These are phyloP conservation scores for Pichia eremophila DNA, from an alignment of 805 yeast genomes.

Conservation along the genomic window DNA sequence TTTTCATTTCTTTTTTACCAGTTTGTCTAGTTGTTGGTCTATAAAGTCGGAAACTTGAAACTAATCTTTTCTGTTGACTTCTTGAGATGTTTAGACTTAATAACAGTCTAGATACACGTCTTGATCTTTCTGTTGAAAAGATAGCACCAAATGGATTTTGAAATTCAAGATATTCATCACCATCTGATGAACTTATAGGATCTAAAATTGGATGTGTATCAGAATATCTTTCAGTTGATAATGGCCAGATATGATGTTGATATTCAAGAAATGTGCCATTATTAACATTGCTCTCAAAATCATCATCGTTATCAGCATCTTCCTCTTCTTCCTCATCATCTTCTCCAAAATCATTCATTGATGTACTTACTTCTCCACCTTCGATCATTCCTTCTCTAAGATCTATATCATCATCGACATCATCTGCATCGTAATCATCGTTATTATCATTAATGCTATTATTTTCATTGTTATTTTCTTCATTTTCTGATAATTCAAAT, in stretches of 20 bases:
- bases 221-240: constrained; percentile 3
- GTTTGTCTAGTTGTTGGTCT: constrained; percentile 1
- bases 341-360: neutral
- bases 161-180: constrained; percentile 13
- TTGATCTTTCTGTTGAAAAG: constrained; percentile 24
- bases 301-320: constrained; percentile 2
- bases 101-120: constrained; percentile 21
- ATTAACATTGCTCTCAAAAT: constrained; percentile 1
- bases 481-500: no score
- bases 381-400: no score
- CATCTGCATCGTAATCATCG: neutral
- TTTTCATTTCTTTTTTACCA: neutral
- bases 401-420: no score
- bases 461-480: no score
- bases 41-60: constrained; percentile 21
- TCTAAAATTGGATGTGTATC: constrained; percentile 3
- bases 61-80: constrained; percentile 20
- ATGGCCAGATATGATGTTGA: neutral
- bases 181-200: constrained; percentile 1
- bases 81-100: constrained; percentile 19
- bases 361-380: no score
- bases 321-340: neutral
- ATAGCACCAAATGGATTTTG: constrained; percentile 20
- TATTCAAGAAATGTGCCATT: neutral
- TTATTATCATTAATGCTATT: no score